Conservation (phyloP, 345 rosid species). For the Sisymbrium irio region DNA sequence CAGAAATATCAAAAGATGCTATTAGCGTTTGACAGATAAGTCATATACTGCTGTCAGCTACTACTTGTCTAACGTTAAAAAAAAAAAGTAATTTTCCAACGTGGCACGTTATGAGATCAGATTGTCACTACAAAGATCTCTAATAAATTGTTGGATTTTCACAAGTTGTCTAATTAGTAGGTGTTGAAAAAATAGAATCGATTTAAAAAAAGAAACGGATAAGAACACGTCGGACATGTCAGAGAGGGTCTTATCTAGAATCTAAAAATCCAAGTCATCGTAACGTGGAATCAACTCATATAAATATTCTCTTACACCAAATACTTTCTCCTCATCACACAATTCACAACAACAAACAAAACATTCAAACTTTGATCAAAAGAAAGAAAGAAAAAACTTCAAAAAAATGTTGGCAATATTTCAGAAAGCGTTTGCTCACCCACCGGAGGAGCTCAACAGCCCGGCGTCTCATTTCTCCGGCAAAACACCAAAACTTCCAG, state of each 20-base stretch:
- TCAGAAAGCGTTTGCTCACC: constrained; percentile 68
- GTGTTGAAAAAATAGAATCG: background rate
- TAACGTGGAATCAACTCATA: background rate
- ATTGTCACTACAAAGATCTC: background rate
- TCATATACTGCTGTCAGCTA: too few species aligned
- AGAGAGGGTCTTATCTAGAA: constrained; percentile 41
- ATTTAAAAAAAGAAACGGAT: constrained; percentile 21
- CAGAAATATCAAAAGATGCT: background rate
- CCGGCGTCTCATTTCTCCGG: constrained; percentile 59
- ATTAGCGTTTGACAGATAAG: too few species aligned
- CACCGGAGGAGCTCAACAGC: constrained; percentile 90
- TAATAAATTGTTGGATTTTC: background rate
- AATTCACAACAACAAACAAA: background rate
- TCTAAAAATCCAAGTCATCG: constrained; percentile 1
- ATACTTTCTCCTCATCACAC: constrained; percentile 2
- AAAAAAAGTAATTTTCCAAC: background rate
- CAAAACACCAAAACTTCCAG: constrained; percentile 55
- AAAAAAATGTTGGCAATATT: constrained; percentile 80
- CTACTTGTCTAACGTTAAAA: background rate
- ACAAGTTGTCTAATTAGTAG: background rate
- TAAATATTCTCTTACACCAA: constrained; percentile 3
- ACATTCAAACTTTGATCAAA: background rate
- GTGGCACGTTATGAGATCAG: constrained; percentile 4
- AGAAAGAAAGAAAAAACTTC: background rate
- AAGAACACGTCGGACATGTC: constrained; percentile 34